Evolutionary conservation across 352 stramenopile species (phyloP), one percentile per base, ranked within the genome.

Genomic region (Globisporangium mamillatum): DNA sequence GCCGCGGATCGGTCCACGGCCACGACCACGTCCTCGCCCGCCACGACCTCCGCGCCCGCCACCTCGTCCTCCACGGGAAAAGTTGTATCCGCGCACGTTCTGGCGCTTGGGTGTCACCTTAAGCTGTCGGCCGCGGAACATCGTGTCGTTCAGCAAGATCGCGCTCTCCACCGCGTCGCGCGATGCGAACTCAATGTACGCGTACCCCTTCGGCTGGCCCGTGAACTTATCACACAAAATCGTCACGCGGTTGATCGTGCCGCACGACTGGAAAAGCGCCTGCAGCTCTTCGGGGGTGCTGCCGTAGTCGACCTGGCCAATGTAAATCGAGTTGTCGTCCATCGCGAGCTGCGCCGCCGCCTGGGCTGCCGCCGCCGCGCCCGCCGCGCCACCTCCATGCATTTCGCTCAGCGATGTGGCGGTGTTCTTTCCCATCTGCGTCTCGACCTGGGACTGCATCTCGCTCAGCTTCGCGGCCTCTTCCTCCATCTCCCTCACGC

Each of bases 191-290:
- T 98, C 93, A 63, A 98, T 95, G 83, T 98, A 98, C 57, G 94
- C 94, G 69, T 95, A 98, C 61, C 97, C 91, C 90, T 98, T 98
- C 2, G 94, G 92, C 65, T 97, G 89, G 46, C 96, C 95, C 22
- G 97, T 98, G 71, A 97, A 98, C 79, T 99, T 99, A 81, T 99
- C 96, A 75, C 95, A 99, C 24, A 99, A 81, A 71, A 99, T 99
- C 20, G 97, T 99, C 14, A 99, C 93, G 61, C 97, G 89, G 75
- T 99, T 98, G 57, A 99, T 98, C 25, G 89, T 98, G 32, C 97
- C 97, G 74, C 97, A 99, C 7, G 86, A 92, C 73, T 98, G 88
- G 84, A 99, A 99, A 68, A 99, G 92, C 53, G 91, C 84, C 64
- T 99, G 90, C 4, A 99, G 80, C 75, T 99, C 95, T 70, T 99